Conservation (phyloP, 768 basidiomycete species). For the Russula sp. region DNA sequence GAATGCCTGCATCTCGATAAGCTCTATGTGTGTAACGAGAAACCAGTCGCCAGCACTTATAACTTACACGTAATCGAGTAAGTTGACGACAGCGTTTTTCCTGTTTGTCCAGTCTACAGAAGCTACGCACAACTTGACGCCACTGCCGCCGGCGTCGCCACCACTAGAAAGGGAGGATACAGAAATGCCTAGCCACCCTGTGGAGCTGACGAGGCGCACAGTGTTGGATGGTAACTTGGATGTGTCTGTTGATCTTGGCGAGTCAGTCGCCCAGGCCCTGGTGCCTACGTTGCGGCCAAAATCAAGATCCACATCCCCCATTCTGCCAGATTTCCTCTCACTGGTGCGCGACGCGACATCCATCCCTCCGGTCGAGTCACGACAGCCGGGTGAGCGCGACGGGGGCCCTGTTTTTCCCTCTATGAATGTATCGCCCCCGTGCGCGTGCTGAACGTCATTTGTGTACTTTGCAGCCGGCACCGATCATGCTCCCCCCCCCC, state of each 20-base stretch:
- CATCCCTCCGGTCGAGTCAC: neutral
- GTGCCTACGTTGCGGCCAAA: neutral
- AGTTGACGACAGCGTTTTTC: neutral
- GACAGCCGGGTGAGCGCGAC: neutral
- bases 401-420: too few species aligned
- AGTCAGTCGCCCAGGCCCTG: conserved; percentile 2
- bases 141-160: neutral
- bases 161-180: neutral
- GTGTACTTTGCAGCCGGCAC: neutral
- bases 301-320: neutral
- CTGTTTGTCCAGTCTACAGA: neutral
- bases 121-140: neutral
- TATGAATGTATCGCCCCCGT: neutral
- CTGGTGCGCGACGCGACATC: neutral
- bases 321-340: neutral
- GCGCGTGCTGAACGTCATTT: neutral
- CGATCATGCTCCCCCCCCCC: neutral
- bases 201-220: neutral
- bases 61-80: neutral
- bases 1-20: conserved; percentile 3
- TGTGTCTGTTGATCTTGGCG: conserved; percentile 10
- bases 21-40: conserved; percentile 13
- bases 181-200: neutral
- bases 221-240: conserved; percentile 5
- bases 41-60: neutral